phyloP scores from a whole-genome alignment of 2,329 filamentous ascomycete species.

The Talaromyces funiculosus region DNA sequence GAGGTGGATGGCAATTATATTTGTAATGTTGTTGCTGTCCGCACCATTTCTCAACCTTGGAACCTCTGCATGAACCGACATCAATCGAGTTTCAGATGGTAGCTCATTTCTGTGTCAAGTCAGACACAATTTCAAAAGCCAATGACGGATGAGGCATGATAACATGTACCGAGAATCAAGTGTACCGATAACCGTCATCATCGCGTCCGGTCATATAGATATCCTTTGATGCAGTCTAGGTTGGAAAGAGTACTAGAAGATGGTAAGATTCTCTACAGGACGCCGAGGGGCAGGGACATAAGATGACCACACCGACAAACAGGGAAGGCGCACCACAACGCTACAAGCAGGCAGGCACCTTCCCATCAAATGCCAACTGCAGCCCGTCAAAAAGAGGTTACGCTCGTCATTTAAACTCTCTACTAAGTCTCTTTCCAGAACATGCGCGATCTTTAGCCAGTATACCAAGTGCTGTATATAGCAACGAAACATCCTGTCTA shows the following conservation, averaged over 20 bases:
- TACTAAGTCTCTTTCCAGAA: neutral
- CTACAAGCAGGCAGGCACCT: neutral
- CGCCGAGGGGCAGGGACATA: neutral
- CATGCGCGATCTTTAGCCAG: too few species aligned
- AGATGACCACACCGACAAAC: neutral
- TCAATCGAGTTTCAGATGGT: neutral
- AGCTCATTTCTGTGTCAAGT: neutral
- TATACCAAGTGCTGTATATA: neutral
- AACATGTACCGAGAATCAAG: neutral
- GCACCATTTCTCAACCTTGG: too few species aligned
- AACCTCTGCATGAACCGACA: neutral
- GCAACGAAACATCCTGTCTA: neutral
- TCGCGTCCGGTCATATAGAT: too few species aligned
- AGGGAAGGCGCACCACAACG: neutral
- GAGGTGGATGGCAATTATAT: neutral
- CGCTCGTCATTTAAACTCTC: neutral
- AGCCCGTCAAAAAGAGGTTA: neutral
- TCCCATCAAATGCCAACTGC: neutral
- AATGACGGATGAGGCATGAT: neutral
- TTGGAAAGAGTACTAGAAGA: neutral
- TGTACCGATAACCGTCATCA: neutral
- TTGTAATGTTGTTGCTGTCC: neutral
- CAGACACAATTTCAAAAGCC: neutral
- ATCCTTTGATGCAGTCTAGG: neutral
- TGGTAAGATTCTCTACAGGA: neutral